phyloP scores from a whole-genome alignment of 495 filamentous ascomycete genomes.

The Choiromyces venosus region DNA sequence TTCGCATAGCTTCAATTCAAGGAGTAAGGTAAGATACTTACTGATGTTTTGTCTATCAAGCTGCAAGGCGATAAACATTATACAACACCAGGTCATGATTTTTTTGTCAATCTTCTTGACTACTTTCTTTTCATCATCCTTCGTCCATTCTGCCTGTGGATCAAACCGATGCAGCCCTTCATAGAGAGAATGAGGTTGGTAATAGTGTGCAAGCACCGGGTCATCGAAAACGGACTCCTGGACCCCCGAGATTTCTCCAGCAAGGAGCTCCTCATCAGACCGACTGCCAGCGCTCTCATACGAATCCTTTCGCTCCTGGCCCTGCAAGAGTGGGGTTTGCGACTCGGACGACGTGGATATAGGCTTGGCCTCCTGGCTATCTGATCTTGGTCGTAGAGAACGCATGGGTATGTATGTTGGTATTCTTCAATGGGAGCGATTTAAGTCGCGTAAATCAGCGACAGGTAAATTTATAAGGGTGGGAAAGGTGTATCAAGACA shows the following conservation, averaged over 20 bases:
- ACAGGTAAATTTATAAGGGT: background rate
- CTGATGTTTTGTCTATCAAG: slow-evolving; percentile 69
- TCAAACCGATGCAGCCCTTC: slow-evolving; percentile 73
- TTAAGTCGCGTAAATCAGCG: background rate
- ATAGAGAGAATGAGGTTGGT: slow-evolving; percentile 58
- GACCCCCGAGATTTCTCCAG: slow-evolving; percentile 19
- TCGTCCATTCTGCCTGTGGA: slow-evolving; percentile 64
- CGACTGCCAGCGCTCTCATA: slow-evolving; percentile 19
- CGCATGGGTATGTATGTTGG: background rate
- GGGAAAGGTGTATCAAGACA: background rate
- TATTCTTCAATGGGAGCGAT: background rate
- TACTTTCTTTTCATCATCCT: slow-evolving; percentile 61
- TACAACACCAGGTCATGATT: slow-evolving; percentile 56
- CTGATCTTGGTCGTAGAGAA: background rate
- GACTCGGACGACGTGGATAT: slow-evolving; percentile 1
- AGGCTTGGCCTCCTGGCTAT: background rate
- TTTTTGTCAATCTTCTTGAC: slow-evolving; percentile 57
- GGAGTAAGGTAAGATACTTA: slow-evolving; percentile 16
- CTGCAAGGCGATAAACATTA: slow-evolving; percentile 80
- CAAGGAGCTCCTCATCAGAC: background rate
- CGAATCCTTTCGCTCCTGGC: slow-evolving; percentile 18
- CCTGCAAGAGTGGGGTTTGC: slow-evolving; percentile 21
- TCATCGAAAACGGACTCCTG: slow-evolving; percentile 35
- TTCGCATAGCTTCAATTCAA: background rate
- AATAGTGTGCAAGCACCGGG: slow-evolving; percentile 45